Evolutionary conservation across 257 asterid genomes (phyloP), one percentile per base, ranked within the genome.

Genomic region (Marsdenia floribunda): DNA sequence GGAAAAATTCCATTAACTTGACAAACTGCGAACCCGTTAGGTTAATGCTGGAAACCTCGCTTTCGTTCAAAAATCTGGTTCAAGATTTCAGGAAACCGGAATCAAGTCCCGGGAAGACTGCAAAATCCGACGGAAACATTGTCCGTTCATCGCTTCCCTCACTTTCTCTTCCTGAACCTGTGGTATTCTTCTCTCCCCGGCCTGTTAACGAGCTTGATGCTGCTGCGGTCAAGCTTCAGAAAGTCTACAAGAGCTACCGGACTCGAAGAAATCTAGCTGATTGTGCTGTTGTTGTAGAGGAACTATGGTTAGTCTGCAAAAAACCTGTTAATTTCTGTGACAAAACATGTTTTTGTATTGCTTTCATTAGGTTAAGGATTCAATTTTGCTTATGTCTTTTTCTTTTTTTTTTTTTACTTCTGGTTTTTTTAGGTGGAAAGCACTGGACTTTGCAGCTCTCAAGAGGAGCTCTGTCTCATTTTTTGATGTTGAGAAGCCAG

Each of bases 221-320:
- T 3, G 97, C 98, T 38, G 98, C 98, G 0, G 87, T 91, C 9
- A 90, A 85, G 87, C 80, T 93, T 24, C 98, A 93, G 83, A 93
- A 93, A 85, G 96, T 91, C 16, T 93, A 93, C 82, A 91, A 90
- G 87, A 93, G 98, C 59, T 93, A 93, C 71, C 73, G 98, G 77
- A 93, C 97, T 1, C 83, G 98, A 57, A 76, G 98, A 77, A 90
- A 89, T 77, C 97, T 93, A 57, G 98, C 97, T 0, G 98, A 93
- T 86, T 93, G 98, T 79, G 98, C 97, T 14, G 97, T 93, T 68
- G 97, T 93, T 14, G 97, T 87, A 19, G 98, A 93, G 89, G 99
- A 94, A 83, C 86, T 94, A 76, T 94, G 99, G 99, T 93, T 55
- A 22, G 95, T 86, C 76, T 67, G 38, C 60, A 47, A 21, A 40